Conservation (phyloP, 164 flowering plant species). For the Stephania yunnanensis region DNA sequence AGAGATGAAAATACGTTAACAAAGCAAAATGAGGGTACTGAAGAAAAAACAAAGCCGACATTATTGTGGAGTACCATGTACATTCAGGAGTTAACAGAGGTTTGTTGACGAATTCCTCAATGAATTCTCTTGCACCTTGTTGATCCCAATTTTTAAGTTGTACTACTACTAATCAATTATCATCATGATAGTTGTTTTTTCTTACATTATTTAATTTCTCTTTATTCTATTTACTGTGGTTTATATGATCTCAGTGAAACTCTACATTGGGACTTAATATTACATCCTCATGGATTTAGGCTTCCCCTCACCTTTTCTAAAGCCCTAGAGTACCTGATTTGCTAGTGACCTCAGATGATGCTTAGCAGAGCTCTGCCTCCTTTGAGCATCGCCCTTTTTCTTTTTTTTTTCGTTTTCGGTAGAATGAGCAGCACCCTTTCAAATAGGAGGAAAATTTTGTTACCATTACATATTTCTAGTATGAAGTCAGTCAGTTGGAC, state of each 20-base stretch:
- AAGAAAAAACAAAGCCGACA: constrained; percentile 33
- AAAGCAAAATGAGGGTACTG: constrained; percentile 22
- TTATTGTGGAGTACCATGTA: constrained; percentile 72
- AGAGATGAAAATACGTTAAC: constrained; percentile 24
- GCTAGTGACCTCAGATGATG: not conserved
- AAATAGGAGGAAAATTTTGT: not conserved
- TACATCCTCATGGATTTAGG: not conserved
- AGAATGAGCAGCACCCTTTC: not conserved
- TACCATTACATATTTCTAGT: not conserved
- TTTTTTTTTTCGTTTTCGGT: no score
- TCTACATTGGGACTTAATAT: not conserved
- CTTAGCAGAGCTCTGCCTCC: not conserved
- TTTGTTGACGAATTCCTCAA: constrained; percentile 17
- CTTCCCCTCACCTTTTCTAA: not conserved
- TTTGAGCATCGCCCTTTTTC: not conserved
- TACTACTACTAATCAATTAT: not conserved
- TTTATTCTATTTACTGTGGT: not conserved
- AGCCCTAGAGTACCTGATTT: not conserved
- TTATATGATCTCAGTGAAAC: not conserved
- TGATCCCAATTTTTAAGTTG: no score
- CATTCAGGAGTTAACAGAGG: constrained; percentile 59
- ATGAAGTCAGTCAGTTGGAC: not conserved
- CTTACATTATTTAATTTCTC: not conserved
- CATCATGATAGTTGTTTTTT: not conserved
- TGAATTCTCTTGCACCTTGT: no score